Evolutionary conservation across 2,329 filamentous ascomycete species (phyloP).

Genomic region (Talaromyces sp.): DNA sequence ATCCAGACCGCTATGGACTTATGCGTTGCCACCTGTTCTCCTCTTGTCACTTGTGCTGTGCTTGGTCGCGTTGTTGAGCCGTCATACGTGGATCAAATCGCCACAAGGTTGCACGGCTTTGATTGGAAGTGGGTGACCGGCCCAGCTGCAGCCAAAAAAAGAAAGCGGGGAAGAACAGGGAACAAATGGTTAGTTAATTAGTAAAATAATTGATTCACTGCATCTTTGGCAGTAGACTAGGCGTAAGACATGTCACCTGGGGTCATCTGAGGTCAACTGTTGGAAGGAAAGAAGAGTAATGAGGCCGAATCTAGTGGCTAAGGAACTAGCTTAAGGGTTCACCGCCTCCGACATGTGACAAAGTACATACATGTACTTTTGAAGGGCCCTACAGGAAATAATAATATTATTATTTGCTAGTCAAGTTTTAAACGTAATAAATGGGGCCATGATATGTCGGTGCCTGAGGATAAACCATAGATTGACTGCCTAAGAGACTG

Average conservation of each 20-base stretch:
- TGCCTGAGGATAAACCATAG: too few species aligned
- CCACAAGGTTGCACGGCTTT: not conserved
- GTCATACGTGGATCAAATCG: constrained; percentile 2
- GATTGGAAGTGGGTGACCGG: not conserved
- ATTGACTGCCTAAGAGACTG: too few species aligned
- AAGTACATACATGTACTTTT: not conserved
- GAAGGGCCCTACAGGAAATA: too few species aligned
- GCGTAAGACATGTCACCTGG: constrained; percentile 6
- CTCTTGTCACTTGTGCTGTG: not conserved
- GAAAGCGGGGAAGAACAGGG: not conserved
- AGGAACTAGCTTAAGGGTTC: not conserved
- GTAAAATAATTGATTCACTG: not conserved
- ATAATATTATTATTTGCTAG: not conserved
- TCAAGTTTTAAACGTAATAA: not conserved
- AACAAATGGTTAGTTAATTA: not conserved
- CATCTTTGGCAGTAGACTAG: not conserved
- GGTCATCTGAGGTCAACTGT: not conserved
- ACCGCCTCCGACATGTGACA: not conserved
- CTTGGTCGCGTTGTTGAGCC: not conserved
- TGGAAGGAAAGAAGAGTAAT: not conserved
- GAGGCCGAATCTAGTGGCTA: not conserved
- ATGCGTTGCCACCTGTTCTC: not conserved
- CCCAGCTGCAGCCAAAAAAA: not conserved
- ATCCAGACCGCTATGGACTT: not conserved
- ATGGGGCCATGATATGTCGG: not conserved